These are phyloP conservation scores for Colletotrichum caudatum DNA, from an alignment of 2,329 filamentous ascomycete genomes.

Conservation along the genomic window DNA sequence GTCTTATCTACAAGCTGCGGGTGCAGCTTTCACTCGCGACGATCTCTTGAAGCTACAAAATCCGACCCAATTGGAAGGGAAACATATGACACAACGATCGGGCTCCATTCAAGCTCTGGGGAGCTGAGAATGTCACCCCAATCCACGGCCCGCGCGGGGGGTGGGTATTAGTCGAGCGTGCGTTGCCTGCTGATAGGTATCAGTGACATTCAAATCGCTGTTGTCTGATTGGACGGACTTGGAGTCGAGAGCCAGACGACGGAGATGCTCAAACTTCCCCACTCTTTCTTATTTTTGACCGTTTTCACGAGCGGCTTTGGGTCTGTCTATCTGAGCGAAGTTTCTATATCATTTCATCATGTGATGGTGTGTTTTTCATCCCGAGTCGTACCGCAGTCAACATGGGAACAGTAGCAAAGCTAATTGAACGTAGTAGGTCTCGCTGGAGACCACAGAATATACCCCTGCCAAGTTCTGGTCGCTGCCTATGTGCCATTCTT, in stretches of 20 bases:
- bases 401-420: not conserved
- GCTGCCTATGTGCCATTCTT: not conserved
- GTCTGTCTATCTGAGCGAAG: not conserved
- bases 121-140: conserved; percentile 1
- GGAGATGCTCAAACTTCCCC: conserved; percentile 24
- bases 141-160: conserved; percentile 12
- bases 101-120: not conserved
- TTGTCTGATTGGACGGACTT: conserved; percentile 13
- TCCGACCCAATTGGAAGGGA: not conserved
- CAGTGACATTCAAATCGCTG: conserved; percentile 23
- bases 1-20: not conserved
- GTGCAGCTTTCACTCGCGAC: not conserved
- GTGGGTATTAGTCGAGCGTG: not conserved
- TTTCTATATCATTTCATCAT: not conserved
- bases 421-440: not conserved
- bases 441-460: not conserved
- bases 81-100: not conserved
- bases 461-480: not conserved
- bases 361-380: not conserved
- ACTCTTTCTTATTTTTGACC: not conserved
- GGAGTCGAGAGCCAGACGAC: conserved; percentile 2
- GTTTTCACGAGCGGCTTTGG: not conserved
- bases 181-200: conserved; percentile 4
- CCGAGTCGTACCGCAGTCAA: not conserved
- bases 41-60: no score